phyloP scores from a whole-genome alignment of 345 rosid species.

The Citrus reticulata region DNA sequence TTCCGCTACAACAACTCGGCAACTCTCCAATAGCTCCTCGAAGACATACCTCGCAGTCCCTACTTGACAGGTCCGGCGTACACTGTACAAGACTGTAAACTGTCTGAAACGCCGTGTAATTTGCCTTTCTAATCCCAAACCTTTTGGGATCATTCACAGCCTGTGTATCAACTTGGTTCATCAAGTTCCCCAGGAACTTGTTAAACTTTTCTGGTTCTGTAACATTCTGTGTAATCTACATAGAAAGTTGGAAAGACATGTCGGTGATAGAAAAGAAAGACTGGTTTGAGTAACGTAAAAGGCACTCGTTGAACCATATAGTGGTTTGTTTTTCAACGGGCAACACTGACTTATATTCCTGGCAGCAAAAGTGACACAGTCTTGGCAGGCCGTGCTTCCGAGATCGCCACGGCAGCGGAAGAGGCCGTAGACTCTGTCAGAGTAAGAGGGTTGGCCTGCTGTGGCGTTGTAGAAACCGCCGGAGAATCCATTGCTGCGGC shows the following conservation, averaged over 20 bases:
- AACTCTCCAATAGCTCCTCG: background rate
- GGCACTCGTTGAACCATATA: slow-evolving; percentile 11
- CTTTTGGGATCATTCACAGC: slow-evolving; percentile 22
- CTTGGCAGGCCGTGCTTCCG: background rate
- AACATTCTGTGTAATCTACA: background rate
- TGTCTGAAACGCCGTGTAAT: slow-evolving; percentile 11
- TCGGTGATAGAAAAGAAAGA: background rate
- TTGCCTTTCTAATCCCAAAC: slow-evolving; percentile 25
- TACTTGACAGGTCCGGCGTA: slow-evolving; percentile 32
- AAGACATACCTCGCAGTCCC: slow-evolving; percentile 19
- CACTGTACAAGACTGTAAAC: slow-evolving; percentile 50
- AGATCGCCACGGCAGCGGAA: slow-evolving; percentile 16
- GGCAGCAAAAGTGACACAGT: background rate
- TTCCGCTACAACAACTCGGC: slow-evolving; percentile 7
- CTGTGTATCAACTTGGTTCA: background rate
- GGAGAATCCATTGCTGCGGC: background rate
- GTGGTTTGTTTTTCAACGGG: background rate
- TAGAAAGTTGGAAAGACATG: background rate
- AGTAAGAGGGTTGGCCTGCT: slow-evolving; percentile 1
- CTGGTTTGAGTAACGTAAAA: slow-evolving; percentile 13
- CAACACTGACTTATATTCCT: background rate
- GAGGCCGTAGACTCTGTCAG: slow-evolving; percentile 6
- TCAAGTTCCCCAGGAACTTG: background rate
- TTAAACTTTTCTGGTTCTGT: slow-evolving; percentile 13
- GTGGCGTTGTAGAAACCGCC: background rate